Conservation (phyloP, 179 eudicot genomes). For the Spinacia oleracea region DNA sequence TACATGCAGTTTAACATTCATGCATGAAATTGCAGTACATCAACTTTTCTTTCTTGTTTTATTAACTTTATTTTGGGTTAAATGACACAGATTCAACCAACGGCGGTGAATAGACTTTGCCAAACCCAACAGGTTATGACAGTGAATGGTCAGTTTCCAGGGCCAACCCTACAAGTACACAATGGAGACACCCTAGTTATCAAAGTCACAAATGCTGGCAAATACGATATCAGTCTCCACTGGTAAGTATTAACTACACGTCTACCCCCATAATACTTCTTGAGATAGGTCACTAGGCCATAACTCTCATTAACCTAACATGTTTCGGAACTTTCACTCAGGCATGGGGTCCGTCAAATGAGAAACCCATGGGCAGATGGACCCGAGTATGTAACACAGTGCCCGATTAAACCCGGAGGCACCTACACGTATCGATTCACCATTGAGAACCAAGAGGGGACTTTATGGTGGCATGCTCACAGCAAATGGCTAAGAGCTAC, state of each 20-base stretch:
- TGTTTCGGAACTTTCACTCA: constrained; percentile 10
- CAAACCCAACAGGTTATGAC: constrained; percentile 32
- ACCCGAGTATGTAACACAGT: constrained; percentile 51
- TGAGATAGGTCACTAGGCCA: neutral
- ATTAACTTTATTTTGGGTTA: neutral
- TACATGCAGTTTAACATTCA: constrained; percentile 9
- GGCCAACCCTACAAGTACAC: constrained; percentile 34
- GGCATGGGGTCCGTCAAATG: constrained; percentile 54
- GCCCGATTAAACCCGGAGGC: constrained; percentile 49
- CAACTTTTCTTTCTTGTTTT: neutral
- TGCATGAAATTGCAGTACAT: neutral
- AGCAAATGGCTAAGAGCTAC: constrained; percentile 50
- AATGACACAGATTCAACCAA: constrained; percentile 32
- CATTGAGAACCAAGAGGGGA: constrained; percentile 48
- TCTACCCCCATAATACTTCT: neutral
- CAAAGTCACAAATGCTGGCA: constrained; percentile 45
- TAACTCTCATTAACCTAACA: neutral
- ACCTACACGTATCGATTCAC: constrained; percentile 45
- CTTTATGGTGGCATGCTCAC: constrained; percentile 57
- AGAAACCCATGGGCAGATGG: constrained; percentile 54
- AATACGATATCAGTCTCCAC: constrained; percentile 47
- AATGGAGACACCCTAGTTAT: constrained; percentile 32
- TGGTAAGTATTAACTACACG: constrained; percentile 29
- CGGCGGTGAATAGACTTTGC: constrained; percentile 38
- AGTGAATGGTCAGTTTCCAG: constrained; percentile 40